These are phyloP conservation scores for Cryptococcus hybrid DNA, from an alignment of 1,284 basidiomycete genomes.

Conservation along the genomic window DNA sequence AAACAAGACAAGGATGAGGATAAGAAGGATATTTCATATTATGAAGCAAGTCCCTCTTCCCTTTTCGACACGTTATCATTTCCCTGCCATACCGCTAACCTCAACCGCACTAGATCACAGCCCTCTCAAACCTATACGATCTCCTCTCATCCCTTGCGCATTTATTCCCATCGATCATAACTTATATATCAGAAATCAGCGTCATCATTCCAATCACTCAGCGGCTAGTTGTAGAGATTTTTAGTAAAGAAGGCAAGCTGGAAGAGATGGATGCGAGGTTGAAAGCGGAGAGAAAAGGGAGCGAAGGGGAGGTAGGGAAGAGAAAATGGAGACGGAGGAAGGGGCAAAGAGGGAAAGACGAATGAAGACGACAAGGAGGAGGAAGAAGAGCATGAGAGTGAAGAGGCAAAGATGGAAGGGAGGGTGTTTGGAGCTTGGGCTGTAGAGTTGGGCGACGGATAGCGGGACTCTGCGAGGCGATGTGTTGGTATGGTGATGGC, in stretches of 20 bases:
- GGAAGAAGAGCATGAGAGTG: not conserved
- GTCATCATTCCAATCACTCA: not conserved
- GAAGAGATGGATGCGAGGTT: not conserved
- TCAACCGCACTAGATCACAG: too few relatives aligned
- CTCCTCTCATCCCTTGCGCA: too few relatives aligned
- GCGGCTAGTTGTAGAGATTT: not conserved
- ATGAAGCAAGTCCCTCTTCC: too few relatives aligned
- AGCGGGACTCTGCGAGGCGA: conserved; percentile 19
- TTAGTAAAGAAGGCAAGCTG: not conserved
- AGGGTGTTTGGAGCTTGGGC: conserved; percentile 2
- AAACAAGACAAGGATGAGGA: too few relatives aligned
- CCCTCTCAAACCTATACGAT: too few relatives aligned
- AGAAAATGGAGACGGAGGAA: too few relatives aligned
- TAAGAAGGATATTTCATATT: too few relatives aligned
- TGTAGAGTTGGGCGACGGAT: conserved; percentile 21
- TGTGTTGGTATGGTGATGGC: conserved; percentile 20
- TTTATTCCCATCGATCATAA: too few relatives aligned
- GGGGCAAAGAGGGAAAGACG: not conserved
- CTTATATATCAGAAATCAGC: not conserved
- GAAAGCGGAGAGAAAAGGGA: not conserved
- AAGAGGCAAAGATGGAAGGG: not conserved
- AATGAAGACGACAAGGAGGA: not conserved
- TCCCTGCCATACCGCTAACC: too few relatives aligned
- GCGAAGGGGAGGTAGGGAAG: too few relatives aligned
- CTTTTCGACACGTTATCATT: too few relatives aligned